Percentiles rank a stretch among this genome's conserved stretches.
Conservation (phyloP, 768 basidiomycete genomes). For the Hygrophorus russula region DNA sequence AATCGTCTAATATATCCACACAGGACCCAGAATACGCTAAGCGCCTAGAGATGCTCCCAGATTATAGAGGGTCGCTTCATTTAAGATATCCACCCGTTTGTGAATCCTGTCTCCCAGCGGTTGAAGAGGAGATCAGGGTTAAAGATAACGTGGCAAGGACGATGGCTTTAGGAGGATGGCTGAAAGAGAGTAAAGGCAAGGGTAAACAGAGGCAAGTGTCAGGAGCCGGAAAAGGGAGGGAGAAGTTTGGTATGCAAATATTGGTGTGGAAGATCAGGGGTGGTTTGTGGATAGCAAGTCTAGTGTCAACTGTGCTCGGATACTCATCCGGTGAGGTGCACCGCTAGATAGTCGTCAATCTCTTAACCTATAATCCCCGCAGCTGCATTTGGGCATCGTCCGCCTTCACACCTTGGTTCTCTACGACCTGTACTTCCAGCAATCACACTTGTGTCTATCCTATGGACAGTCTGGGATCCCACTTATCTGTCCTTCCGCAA, state of each 20-base stretch:
- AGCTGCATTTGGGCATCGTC: slow-evolving; percentile 24
- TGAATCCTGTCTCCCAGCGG: slow-evolving; percentile 56
- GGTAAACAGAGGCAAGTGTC: slow-evolving; percentile 37
- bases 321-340: slow-evolving; percentile 34
- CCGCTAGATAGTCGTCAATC: background rate
- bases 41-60: slow-evolving; percentile 52
- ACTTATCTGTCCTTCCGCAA: slow-evolving; percentile 52
- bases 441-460: slow-evolving; percentile 44
- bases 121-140: slow-evolving; percentile 70
- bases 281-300: slow-evolving; percentile 45
- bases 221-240: slow-evolving; percentile 26
- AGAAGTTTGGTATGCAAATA: slow-evolving; percentile 37
- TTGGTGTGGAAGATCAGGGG: slow-evolving; percentile 64
- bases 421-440: slow-evolving; percentile 34
- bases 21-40: slow-evolving; percentile 66
- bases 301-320: slow-evolving; percentile 28
- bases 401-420: slow-evolving; percentile 16
- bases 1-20: background rate
- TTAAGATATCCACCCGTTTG: slow-evolving; percentile 85
- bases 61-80: slow-evolving; percentile 68
- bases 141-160: slow-evolving; percentile 78
- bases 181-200: slow-evolving; percentile 57
- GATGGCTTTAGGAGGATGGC: slow-evolving; percentile 62
- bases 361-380: background rate
- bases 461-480: slow-evolving; percentile 85